These are phyloP conservation scores for Pseudocercospora crystallina DNA, from an alignment of 2,329 filamentous ascomycete genomes.

Conservation along the genomic window DNA sequence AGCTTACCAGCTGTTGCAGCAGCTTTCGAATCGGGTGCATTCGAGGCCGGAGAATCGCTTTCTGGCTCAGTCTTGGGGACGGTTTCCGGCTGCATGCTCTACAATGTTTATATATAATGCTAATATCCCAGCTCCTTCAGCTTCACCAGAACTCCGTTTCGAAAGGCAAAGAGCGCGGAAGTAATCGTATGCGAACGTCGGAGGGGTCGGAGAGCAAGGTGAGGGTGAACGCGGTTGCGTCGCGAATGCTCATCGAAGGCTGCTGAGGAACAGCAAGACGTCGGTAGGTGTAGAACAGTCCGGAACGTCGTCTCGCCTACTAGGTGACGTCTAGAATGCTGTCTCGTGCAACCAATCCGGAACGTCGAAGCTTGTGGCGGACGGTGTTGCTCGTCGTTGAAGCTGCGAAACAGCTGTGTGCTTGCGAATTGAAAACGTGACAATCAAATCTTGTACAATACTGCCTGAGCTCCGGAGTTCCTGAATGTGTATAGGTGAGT, in stretches of 20 bases:
- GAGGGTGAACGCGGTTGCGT: conserved; percentile 1
- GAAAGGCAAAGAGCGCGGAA: no score
- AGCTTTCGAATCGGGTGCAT: conserved; percentile 12
- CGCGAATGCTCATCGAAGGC: conserved; percentile 14
- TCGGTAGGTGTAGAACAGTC: no score
- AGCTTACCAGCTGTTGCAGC: conserved; percentile 22
- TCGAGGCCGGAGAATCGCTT: conserved; percentile 25
- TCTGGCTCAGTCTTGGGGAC: conserved; percentile 27
- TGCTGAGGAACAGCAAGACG: not conserved
- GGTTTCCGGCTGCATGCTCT: conserved; percentile 31
- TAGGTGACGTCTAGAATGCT: no score
- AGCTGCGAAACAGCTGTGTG: not conserved
- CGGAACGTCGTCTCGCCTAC: no score
- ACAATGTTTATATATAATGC: conserved; percentile 1
- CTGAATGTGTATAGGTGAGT: no score
- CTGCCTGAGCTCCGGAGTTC: no score
- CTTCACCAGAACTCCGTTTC: not conserved
- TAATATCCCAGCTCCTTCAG: conserved; percentile 6
- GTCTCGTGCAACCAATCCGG: no score
- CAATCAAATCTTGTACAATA: no score
- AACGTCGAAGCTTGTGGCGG: not conserved
- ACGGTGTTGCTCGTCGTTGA: not conserved
- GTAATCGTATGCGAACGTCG: not conserved
- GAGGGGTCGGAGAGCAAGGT: conserved; percentile 6
- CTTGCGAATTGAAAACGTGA: no score